phyloP scores from a whole-genome alignment of 2,329 filamentous ascomycete species.

The Xylaria sp. region DNA sequence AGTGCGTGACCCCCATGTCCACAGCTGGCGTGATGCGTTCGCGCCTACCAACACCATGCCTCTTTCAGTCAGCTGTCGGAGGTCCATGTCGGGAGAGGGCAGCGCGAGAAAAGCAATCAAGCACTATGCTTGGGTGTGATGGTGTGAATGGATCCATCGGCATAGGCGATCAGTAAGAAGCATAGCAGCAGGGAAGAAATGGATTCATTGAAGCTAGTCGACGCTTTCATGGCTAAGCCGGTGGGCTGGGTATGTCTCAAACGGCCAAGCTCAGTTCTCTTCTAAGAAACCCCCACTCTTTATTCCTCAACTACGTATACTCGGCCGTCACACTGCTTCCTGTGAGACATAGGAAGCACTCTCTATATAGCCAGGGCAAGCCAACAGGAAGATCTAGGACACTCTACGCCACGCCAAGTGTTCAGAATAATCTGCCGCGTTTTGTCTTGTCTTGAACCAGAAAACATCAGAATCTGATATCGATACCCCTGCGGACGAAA shows the following conservation, averaged over 20 bases:
- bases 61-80: not conserved
- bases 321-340: too few relatives aligned
- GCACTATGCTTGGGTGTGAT: not conserved
- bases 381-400: too few relatives aligned
- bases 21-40: not conserved
- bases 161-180: not conserved
- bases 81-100: not conserved
- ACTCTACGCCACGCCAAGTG: too few relatives aligned
- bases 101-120: not conserved
- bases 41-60: not conserved
- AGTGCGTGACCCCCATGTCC: not conserved
- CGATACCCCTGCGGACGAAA: not conserved
- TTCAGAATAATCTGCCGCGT: too few relatives aligned
- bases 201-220: not conserved
- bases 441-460: not conserved
- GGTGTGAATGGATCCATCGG: constrained; percentile 1
- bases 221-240: too few relatives aligned
- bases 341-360: too few relatives aligned
- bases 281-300: too few relatives aligned
- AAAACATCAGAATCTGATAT: not conserved
- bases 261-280: too few relatives aligned
- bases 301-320: too few relatives aligned
- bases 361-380: too few relatives aligned
- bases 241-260: too few relatives aligned
- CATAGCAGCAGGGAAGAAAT: not conserved